Evolutionary conservation across 179 eudicot genomes (phyloP).

Genomic region (Patellifolia procumbens): DNA sequence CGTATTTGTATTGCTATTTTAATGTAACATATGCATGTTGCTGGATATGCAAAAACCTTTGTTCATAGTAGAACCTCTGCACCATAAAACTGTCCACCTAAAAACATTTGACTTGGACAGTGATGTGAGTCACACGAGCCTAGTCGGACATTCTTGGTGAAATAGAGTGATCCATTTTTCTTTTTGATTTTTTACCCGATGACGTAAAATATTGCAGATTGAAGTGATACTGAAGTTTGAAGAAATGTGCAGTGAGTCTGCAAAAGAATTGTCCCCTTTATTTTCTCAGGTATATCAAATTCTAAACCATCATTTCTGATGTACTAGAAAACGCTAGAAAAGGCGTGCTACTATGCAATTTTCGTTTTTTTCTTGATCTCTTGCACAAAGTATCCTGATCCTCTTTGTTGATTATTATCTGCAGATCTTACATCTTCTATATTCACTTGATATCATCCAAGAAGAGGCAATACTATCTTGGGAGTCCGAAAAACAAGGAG

Average conservation of each 20-base stretch:
- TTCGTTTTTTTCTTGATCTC: not conserved
- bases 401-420: not conserved
- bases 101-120: not conserved
- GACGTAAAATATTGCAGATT: conserved; percentile 47
- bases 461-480: conserved; percentile 84
- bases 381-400: not conserved
- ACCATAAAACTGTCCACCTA: not conserved
- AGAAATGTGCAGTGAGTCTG: conserved; percentile 89
- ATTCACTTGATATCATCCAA: conserved; percentile 65
- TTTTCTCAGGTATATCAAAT: conserved; percentile 60
- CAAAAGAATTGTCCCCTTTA: conserved; percentile 58
- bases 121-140: not conserved
- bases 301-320: not conserved
- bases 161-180: not conserved
- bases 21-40: too few species aligned
- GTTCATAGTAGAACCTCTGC: conserved; percentile 23
- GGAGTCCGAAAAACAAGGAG: conserved; percentile 84
- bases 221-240: conserved; percentile 89
- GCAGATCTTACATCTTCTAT: conserved; percentile 75
- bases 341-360: not conserved
- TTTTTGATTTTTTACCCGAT: not conserved
- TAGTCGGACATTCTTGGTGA: not conserved
- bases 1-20: too few species aligned
- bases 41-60: conserved; percentile 28
- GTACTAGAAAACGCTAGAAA: not conserved